These are phyloP conservation scores for Ascobolus immersus DNA, from an alignment of 495 filamentous ascomycete genomes.

Conservation along the genomic window DNA sequence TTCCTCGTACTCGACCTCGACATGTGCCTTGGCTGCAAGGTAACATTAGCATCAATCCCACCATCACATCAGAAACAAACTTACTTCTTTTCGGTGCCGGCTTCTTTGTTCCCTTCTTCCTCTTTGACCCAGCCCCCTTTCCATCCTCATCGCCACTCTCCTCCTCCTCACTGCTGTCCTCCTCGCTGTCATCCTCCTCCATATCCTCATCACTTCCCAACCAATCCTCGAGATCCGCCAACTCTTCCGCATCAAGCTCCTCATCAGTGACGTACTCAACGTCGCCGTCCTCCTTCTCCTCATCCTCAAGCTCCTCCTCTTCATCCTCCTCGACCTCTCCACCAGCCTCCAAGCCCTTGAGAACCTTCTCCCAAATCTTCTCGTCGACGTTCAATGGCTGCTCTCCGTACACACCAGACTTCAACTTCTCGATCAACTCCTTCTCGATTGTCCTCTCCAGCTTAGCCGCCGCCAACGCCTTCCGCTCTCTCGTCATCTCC, in stretches of 20 bases:
- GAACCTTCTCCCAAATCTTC: slow-evolving; percentile 88
- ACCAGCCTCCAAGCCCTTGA: slow-evolving; percentile 62
- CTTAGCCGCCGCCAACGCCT: slow-evolving; percentile 83
- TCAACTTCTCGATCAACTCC: slow-evolving; percentile 72
- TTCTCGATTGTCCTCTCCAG: slow-evolving; percentile 88
- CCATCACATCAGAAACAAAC: no score
- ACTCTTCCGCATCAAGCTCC: slow-evolving; percentile 32
- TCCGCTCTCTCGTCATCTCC: slow-evolving; percentile 76
- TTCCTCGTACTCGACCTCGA: no score
- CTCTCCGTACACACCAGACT: slow-evolving; percentile 86
- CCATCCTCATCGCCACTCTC: slow-evolving; percentile 14
- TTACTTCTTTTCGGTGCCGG: no score
- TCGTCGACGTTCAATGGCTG: slow-evolving; percentile 83
- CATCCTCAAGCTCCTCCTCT: slow-evolving; percentile 61
- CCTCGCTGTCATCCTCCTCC: slow-evolving; percentile 22
- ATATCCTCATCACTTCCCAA: slow-evolving; percentile 34
- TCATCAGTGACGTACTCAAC: slow-evolving; percentile 60
- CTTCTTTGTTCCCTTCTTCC: no score
- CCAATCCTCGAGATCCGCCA: slow-evolving; percentile 56
- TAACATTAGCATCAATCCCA: no score
- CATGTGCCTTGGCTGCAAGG: no score
- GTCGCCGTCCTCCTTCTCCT: slow-evolving; percentile 54
- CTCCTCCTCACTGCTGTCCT: slow-evolving; percentile 18
- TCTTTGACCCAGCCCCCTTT: no score
- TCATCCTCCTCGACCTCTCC: slow-evolving; percentile 66